phyloP scores from a whole-genome alignment of 331 rosid genomes.

The Acacia concinna region DNA sequence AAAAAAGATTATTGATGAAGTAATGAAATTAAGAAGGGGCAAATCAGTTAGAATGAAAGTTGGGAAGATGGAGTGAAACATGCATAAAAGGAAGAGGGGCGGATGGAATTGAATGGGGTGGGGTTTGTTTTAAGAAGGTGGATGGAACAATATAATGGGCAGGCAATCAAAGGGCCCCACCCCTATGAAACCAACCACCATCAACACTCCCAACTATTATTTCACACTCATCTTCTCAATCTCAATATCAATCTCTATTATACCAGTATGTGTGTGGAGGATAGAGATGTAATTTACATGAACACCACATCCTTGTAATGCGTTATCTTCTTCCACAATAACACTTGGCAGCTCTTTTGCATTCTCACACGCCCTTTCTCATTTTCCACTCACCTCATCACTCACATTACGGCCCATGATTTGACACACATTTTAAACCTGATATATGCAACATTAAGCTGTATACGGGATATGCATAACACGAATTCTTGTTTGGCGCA shows the following conservation, averaged over 20 bases:
- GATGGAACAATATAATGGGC: not conserved
- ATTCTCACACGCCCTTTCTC: too few relatives aligned
- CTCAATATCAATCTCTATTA: too few relatives aligned
- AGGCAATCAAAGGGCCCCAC: not conserved
- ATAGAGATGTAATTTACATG: not conserved
- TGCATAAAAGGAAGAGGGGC: not conserved
- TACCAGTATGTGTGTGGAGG: not conserved
- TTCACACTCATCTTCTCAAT: not conserved
- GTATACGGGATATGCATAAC: not conserved
- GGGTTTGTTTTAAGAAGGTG: not conserved
- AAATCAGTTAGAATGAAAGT: too few relatives aligned
- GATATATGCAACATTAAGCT: not conserved
- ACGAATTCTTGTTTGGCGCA: not conserved
- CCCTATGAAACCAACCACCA: too few relatives aligned
- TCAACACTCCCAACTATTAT: too few relatives aligned
- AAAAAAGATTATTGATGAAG: too few relatives aligned
- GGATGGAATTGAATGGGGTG: not conserved
- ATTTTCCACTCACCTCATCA: too few relatives aligned
- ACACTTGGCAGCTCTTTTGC: too few relatives aligned
- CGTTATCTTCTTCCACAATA: too few relatives aligned
- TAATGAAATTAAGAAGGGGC: not conserved
- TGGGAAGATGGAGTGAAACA: not conserved
- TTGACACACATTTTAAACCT: not conserved
- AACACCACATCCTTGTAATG: not conserved
- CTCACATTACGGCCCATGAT: not conserved